phyloP scores from a whole-genome alignment of 2,329 filamentous ascomycete species.

The Xylariaceae sp. region DNA sequence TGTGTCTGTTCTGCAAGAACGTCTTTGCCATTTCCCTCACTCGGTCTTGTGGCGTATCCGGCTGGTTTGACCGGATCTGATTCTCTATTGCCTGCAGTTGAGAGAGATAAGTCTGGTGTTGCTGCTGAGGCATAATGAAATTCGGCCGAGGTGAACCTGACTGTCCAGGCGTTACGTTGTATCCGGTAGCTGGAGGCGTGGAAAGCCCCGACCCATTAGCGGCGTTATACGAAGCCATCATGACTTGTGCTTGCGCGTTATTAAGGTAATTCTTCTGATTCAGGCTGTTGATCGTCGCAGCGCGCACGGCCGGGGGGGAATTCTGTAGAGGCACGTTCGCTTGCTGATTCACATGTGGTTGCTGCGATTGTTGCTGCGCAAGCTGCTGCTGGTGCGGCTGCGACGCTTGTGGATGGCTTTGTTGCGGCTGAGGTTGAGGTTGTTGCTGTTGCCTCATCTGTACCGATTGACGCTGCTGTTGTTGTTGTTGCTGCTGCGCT shows the following conservation, averaged over 20 bases:
- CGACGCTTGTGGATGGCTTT: slow-evolving; percentile 26
- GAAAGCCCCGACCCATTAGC: slow-evolving; percentile 41
- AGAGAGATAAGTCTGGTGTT: slow-evolving; percentile 43
- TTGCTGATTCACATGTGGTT: slow-evolving; percentile 36
- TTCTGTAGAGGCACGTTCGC: slow-evolving; percentile 32
- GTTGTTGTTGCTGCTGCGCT: slow-evolving; percentile 55
- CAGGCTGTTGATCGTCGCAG: slow-evolving; percentile 39
- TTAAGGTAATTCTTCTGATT: slow-evolving; percentile 50
- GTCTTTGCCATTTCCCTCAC: slow-evolving; percentile 48
- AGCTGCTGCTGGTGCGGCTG: slow-evolving; percentile 27
- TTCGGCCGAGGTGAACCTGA: slow-evolving; percentile 43
- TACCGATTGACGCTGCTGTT: slow-evolving; percentile 53
- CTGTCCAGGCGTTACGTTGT: slow-evolving; percentile 44
- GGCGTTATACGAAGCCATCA: slow-evolving; percentile 47
- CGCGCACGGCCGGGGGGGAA: slow-evolving; percentile 42
- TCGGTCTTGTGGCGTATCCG: slow-evolving; percentile 45
- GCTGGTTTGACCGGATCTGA: slow-evolving; percentile 48
- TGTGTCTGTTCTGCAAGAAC: slow-evolving; percentile 44
- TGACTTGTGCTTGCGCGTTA: slow-evolving; percentile 48
- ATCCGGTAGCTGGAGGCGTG: slow-evolving; percentile 40
- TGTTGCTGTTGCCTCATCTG: slow-evolving; percentile 40
- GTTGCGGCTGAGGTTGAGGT: slow-evolving; percentile 22
- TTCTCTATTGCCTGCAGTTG: slow-evolving; percentile 49
- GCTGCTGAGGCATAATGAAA: slow-evolving; percentile 37
- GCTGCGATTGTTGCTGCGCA: slow-evolving; percentile 20